Conservation (phyloP, 192 early-diverging fungal species). For the Linderina pennispora region DNA sequence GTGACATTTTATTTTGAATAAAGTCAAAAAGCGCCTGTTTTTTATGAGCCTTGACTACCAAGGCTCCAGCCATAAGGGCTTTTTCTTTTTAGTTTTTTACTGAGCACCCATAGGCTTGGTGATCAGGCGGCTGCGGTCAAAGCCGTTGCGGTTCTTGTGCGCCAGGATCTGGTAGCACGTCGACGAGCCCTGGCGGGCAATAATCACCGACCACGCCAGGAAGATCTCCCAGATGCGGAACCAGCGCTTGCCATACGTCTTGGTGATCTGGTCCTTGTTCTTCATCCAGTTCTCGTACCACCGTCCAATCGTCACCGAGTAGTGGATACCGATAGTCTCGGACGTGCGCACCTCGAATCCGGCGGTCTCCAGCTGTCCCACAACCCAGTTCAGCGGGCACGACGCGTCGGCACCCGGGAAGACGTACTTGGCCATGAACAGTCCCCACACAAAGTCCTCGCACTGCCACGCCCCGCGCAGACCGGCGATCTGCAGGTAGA, state of each 20-base stretch:
- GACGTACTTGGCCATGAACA: conserved; percentile 99
- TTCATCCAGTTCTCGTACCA: conserved; percentile 99
- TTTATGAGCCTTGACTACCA: no score
- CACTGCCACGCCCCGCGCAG: conserved; percentile 77
- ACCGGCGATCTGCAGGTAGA: conserved; percentile 98
- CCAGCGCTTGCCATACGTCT: conserved; percentile 86
- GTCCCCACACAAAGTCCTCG: conserved; percentile 83
- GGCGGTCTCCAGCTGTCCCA: conserved; percentile 86
- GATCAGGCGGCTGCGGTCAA: conserved; percentile 75
- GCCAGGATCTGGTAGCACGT: conserved; percentile 95
- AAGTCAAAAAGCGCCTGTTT: no score
- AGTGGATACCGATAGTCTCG: conserved; percentile 95
- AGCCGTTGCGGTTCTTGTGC: conserved; percentile 96
- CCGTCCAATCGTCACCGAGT: conserved; percentile 89
- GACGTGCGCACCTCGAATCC: conserved; percentile 88
- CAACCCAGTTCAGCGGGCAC: conserved; percentile 90
- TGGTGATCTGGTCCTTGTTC: conserved; percentile 79
- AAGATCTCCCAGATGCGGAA: conserved; percentile 98
- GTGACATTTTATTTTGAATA: no score
- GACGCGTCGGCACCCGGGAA: conserved; percentile 99
- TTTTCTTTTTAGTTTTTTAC: no score
- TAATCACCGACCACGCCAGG: conserved; percentile 93
- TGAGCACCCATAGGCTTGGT: conserved; percentile 27
- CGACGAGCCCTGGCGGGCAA: conserved; percentile 92
- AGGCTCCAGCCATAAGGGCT: no score